Conservation (phyloP, 345 rosid species). For the Citrus unshiu region DNA sequence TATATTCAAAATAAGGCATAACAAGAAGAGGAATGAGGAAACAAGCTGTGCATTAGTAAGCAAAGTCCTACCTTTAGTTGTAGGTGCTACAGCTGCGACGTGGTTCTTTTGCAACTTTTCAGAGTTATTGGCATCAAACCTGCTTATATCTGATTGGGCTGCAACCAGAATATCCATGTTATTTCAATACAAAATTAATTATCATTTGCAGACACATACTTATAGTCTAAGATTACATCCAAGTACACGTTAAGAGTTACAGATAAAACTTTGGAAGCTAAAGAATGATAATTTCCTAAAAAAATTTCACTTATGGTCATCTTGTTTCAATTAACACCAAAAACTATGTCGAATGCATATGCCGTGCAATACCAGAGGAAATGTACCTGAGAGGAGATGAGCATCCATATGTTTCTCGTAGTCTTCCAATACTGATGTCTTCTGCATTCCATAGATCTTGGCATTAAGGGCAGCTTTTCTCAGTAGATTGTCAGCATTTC, state of each 20-base stretch:
- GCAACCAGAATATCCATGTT: slow-evolving; percentile 18
- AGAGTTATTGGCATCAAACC: slow-evolving; percentile 22
- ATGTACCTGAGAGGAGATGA: slow-evolving; percentile 37
- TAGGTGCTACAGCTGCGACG: slow-evolving; percentile 31
- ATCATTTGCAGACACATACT: background rate
- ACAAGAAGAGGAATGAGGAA: background rate
- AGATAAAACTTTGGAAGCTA: background rate
- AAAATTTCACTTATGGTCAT: background rate
- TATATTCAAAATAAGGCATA: slow-evolving; percentile 2
- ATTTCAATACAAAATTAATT: background rate
- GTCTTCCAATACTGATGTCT: slow-evolving; percentile 19
- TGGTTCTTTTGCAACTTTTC: slow-evolving; percentile 31
- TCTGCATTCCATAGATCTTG: slow-evolving; percentile 37
- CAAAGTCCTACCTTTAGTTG: slow-evolving; percentile 41
- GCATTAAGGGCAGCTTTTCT: slow-evolving; percentile 47
- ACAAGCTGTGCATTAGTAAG: background rate
- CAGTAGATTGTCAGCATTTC: slow-evolving; percentile 41
- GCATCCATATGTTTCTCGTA: slow-evolving; percentile 27
- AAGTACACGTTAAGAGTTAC: background rate
- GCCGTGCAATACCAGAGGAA: background rate
- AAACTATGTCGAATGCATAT: background rate
- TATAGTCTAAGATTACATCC: background rate
- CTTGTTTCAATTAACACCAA: background rate
- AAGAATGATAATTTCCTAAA: background rate
- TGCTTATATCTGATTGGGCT: slow-evolving; percentile 31